Evolutionary conservation across 2,329 filamentous ascomycete genomes (phyloP), one percentile per base, ranked within the genome.

Genomic region (Botryotinia convoluta): DNA sequence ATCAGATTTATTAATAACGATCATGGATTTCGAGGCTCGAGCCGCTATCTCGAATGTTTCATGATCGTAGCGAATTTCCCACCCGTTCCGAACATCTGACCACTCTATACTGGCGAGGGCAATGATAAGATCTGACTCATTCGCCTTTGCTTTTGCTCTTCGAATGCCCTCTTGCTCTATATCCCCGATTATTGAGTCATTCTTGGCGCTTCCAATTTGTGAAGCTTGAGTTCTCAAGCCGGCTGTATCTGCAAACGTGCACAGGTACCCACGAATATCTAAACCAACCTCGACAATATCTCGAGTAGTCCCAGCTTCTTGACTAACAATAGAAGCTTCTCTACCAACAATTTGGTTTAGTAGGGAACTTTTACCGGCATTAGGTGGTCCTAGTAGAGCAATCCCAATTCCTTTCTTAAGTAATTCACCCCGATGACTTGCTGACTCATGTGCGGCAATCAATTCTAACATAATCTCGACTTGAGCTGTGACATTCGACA

Each of bases 161-260:
- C 92, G 89, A 80, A 99, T 98, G 1, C 96, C 96, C 82, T 99
- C 96, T 80, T 91, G 85, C 80, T 99, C 96, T 39, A 99, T 87
- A 16, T 87, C 85, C 0, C 94, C 93, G 74, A 97, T 89, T 7
- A 79, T 73, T 7, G 74, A 74, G n/a, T 73, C 78, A 72, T 54
- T 42, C 12, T 44, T 65, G 10, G 51, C 76, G 22, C 69, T 72
- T 48, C 20, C 51, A 37, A 5, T n/a, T 69, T 12, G 71, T 51
- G 29, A 8, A n/a, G 77, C 77, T 35, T 76, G 74, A 65, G 86
- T 88, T 68, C 94, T 87, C 77, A 99, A 89, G 1, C 96, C 96
- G 32, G 96, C 96, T 79, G 96, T 98, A 83, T 99, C 96, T 26
- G 95, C 95, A 80, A 99, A 91, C n/a, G 93, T 93, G 82, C 95